Evolutionary conservation across 352 stramenopile genomes (phyloP), one percentile per base, ranked within the genome.

Genomic region (Phytophthora rubi): DNA sequence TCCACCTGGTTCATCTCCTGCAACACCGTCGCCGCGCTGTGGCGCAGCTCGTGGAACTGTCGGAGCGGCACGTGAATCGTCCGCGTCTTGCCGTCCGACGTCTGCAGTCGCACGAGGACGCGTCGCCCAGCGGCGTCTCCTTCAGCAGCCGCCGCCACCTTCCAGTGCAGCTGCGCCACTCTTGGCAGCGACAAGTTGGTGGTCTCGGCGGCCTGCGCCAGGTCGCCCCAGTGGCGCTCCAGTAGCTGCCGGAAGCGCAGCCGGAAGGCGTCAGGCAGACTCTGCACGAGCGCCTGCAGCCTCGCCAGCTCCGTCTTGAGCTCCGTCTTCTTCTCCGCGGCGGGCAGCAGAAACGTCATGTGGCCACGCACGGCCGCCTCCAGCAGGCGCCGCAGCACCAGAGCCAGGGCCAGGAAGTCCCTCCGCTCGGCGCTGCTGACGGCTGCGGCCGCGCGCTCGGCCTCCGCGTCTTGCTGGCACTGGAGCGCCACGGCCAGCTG

Each of bases 11-110:
- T 83, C 85, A 94, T 91, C 57, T 92, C 83, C 58, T 94, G 83
- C 32, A 94, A 64, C 28, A 92, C 79, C 67, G 89, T 90, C 26
- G 87, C 85, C 6, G 72, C 76, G 69, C 74, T 91, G 71, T 93
- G 88, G n/a, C 87, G 87, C 30, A 95, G 76, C 51, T 91, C 67
- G 45, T 95, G 85, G 71, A 93, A 95, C 65, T 95, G 81, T 3
- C 79, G 65, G 42, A 88, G 49, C 0, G 85, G 75, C 8, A 92
- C 74, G 30, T 82, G 71, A 13, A 92, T 60, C n/a, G 64, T 83
- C 6, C 78, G 75, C 16, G 72, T 77, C 30, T 39, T 32, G 26
- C 81, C 75, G 61, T 89, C 82, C 33, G 70, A 85, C 7, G 80
- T 90, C 55, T 82, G 70, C 8, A 93, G 59, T 6, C 85, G 72